Percentiles rank a stretch among this genome's conserved stretches.
These are phyloP conservation scores for Wickerhamomyces sp. DNA, from an alignment of 1,139 yeast genomes.

Conservation along the genomic window DNA sequence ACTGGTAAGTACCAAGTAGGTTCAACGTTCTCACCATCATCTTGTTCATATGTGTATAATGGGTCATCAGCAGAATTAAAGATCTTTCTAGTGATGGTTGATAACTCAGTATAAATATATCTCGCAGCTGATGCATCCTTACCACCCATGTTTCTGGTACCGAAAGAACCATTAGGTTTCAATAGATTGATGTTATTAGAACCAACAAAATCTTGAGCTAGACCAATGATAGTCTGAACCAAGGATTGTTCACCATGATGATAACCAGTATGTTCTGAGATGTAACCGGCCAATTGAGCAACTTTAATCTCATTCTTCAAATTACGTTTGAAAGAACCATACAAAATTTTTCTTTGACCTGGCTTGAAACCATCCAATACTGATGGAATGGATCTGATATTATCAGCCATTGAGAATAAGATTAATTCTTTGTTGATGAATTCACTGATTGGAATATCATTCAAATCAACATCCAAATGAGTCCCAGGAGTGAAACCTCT, in stretches of 20 bases:
- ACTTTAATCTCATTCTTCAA: conserved; percentile 78
- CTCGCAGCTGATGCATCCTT: conserved; percentile 98
- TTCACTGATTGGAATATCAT: conserved; percentile 82
- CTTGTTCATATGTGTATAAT: conserved; percentile 74
- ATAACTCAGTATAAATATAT: conserved; percentile 87
- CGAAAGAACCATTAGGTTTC: conserved; percentile 93
- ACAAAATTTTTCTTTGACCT: conserved; percentile 91
- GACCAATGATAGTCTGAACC: conserved; percentile 82
- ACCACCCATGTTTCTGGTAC: conserved; percentile 97
- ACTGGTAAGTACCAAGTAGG: conserved; percentile 96
- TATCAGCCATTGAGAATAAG: conserved; percentile 94
- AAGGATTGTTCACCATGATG: conserved; percentile 94
- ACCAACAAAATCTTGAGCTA: conserved; percentile 95
- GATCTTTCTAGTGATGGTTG: conserved; percentile 66
- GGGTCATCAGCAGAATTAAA: conserved; percentile 82
- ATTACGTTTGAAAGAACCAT: conserved; percentile 82
- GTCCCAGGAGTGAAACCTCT: conserved; percentile 89
- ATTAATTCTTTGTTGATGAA: conserved; percentile 94
- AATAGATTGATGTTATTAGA: conserved; percentile 82
- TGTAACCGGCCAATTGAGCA: conserved; percentile 86
- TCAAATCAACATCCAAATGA: conserved; percentile 76
- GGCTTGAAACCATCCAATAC: conserved; percentile 96
- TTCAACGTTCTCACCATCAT: conserved; percentile 91
- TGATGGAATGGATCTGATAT: conserved; percentile 90
- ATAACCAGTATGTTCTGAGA: conserved; percentile 85